Evolutionary conservation across 768 basidiomycete species (phyloP).

Genomic region (Tylopilus plumbeoviolaceoides): DNA sequence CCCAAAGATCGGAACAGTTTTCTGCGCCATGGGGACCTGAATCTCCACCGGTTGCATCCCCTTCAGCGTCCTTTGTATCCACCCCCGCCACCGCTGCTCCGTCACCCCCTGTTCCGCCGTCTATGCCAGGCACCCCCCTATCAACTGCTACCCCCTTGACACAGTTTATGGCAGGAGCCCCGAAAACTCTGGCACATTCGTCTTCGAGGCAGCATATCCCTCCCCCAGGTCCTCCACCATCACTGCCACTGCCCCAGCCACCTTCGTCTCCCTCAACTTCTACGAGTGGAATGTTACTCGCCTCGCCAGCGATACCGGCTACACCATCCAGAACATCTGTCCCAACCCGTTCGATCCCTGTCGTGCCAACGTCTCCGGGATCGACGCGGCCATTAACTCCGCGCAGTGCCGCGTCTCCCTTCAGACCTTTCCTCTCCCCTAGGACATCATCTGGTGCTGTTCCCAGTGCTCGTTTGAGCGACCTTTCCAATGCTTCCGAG

Average conservation of each 20-base stretch:
- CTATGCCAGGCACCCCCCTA: conserved; percentile 19
- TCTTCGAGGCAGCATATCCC: conserved; percentile 30
- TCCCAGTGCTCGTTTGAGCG: neutral
- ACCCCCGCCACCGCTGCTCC: conserved; percentile 4
- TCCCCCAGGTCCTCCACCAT: conserved; percentile 30
- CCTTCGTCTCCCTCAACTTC: conserved; percentile 17
- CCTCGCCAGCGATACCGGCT: conserved; percentile 1
- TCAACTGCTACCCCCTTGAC: conserved; percentile 7
- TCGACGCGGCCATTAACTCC: conserved; percentile 15
- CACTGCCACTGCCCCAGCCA: conserved; percentile 28
- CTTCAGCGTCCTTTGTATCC: conserved; percentile 2
- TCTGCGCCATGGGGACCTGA: conserved; percentile 3
- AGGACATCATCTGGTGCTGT: neutral
- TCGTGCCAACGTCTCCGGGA: conserved; percentile 5
- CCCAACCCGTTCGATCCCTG: conserved; percentile 16
- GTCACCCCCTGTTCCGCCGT: conserved; percentile 14
- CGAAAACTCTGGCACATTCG: conserved; percentile 7
- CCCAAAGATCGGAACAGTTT: conserved; percentile 9
- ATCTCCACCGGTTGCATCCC: conserved; percentile 11
- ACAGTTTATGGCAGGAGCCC: neutral
- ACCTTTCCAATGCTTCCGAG: conserved; percentile 1
- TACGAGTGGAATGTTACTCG: neutral
- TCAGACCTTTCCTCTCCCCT: conserved; percentile 21
- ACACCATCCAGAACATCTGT: conserved; percentile 8
- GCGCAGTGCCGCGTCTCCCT: conserved; percentile 17